Evolutionary conservation across 2,329 filamentous ascomycete species (phyloP), one percentile per base, ranked within the genome.

Genomic region (Fusarium agapanthi): DNA sequence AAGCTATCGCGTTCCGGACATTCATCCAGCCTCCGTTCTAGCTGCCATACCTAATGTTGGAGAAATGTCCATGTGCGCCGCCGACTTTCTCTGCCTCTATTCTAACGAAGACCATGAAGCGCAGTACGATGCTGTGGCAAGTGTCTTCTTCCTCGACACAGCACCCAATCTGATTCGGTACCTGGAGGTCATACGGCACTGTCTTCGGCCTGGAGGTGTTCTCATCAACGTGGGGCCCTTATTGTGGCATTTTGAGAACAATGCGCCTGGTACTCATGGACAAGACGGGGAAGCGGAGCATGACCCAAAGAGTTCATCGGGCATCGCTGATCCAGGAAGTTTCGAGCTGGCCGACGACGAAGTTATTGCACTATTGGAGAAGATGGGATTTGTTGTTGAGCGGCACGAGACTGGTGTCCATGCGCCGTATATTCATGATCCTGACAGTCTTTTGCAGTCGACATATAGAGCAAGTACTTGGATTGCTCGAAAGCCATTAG

Each of bases 81-180:
- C 94, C 7, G 96, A 99, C 80, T 99, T 99, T 78, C 88, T 97
- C 63, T 92, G 94, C n/a, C 82, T 95, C 2, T 99, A 99, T 80
- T 88, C 87, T 32, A 86, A 91, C 65, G 85, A 88, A 3, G 87
- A 88, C 1, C 89, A 93, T 75, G 81, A 83, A 14, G 87, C 86
- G 1, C 77, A 81, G 0, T 98, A 95, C 80, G 91, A 98, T 77
- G 95, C 92, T 3, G 94, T 98, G 5, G 91, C 93, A 1, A 94
- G 93, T 6, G 93, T 97, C 16, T 99, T 98, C 84, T 99, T 99
- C 84, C 92, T 99, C 65, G 97, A 99, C 80, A 99, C 96, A 3
- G 96, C 96, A 6, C 95, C 95, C 3, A 98, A 99, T 80, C 81
- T 98, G 37, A 92, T 98, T 60, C 89, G 92, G 5, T 99, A 99